Base-by-base conservation (phyloP, 2,329 filamentous ascomycete species). In the Cladosporium sp. region DNA sequence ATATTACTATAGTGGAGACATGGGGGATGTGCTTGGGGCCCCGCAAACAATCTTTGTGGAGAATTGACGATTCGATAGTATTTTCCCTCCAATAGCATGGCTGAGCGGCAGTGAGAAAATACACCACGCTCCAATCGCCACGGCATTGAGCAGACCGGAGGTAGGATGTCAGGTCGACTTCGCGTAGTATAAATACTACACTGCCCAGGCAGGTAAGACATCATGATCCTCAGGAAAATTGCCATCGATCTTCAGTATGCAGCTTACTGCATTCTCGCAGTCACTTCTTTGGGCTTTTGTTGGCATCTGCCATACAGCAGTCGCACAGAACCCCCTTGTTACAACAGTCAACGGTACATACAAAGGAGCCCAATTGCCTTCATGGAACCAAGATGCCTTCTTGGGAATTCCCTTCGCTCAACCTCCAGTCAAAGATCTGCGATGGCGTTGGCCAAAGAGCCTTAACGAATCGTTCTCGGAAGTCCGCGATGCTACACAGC, bases 281-380 rank as follows among this genome's bases (percentile, higher is more conserved):
- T 7, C n/a, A 23, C 54, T 57, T 18, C n/a, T 57, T 32, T 57
- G 54, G 54, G 21, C 32, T 16, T 18, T 57, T 3, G 30, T 21
- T 57, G n/a, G 54, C 32, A 57, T 36, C 5, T 34, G 21, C 3
- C 54, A 57, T 14, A 57, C 54, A 13, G 54, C 23, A 8, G 2
- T 21, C 84, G 83, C 10, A 85, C 84, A 71, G 61, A 39, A 4
- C 16, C 60, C 60, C 5, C 26, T 26, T 5, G 60, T 28, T 5
- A 56, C 32, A 23, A 63, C 49, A 2, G 18, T 63, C 25, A 63
- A 63, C 10, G 60, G 60, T 3, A 64, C 53, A 26, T 68, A 68
- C 48, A 32, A 60, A 49, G 66, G 66, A 28, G 30, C 34, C 23
- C 65, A 64, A 39, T 21, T 58, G 18, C 16, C 56, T n/a, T 10